Evolutionary conservation across 1,284 basidiomycete species (phyloP).

Genomic region (Fomitopsis pinicola): DNA sequence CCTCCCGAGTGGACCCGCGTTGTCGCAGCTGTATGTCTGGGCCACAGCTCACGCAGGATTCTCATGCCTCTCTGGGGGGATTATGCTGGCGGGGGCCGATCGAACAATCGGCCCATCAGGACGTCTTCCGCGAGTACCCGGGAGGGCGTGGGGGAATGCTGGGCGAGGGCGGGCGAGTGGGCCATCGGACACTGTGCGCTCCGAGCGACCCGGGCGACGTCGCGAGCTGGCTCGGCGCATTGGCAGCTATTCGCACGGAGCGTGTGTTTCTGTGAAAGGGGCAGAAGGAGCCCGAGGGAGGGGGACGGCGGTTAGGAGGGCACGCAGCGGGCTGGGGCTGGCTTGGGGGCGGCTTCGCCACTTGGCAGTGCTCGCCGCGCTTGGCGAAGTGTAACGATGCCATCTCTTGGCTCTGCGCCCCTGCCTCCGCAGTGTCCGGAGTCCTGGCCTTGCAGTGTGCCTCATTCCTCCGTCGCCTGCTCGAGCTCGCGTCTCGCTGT

Average conservation of each 20-base stretch:
- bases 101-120: background rate
- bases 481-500: background rate
- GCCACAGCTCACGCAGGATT: background rate
- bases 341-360: background rate
- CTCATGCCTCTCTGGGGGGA: background rate
- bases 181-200: constrained; percentile 1
- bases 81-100: background rate
- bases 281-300: background rate
- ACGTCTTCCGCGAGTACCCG: constrained; percentile 3
- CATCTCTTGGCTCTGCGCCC: background rate
- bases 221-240: background rate
- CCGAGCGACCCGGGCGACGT: constrained; percentile 5
- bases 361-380: background rate
- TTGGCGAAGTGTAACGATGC: background rate
- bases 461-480: background rate
- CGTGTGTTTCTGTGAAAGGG: background rate
- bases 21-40: background rate
- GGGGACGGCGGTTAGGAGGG: background rate
- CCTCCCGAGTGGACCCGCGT: constrained; percentile 1
- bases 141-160: background rate
- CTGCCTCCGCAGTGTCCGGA: background rate
- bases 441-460: background rate
- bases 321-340: background rate
- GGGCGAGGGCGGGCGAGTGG: background rate
- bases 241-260: background rate